Percentiles rank a stretch among this genome's conserved stretches.
These are phyloP conservation scores for Cyphellophora europaea DNA, from an alignment of 2,329 filamentous ascomycete species.

Conservation along the genomic window DNA sequence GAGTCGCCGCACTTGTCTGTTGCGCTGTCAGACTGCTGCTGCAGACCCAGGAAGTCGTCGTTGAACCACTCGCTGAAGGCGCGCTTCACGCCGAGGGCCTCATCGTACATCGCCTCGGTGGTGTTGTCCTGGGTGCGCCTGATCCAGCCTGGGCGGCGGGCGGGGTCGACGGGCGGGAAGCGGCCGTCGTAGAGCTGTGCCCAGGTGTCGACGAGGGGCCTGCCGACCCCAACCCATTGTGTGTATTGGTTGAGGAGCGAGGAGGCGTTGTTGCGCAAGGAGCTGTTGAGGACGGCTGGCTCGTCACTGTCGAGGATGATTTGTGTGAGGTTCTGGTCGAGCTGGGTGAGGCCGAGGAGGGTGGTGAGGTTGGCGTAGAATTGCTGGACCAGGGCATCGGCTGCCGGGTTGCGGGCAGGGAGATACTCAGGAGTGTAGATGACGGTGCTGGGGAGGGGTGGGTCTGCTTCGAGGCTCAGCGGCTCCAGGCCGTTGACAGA, in stretches of 20 bases:
- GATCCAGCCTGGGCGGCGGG: slow-evolving; percentile 15
- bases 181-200: slow-evolving; percentile 18
- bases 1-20: slow-evolving; percentile 23
- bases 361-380: not conserved
- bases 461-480: not conserved
- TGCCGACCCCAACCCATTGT: slow-evolving; percentile 6
- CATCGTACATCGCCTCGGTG: slow-evolving; percentile 13
- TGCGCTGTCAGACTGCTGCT: not conserved
- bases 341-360: not conserved
- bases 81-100: slow-evolving; percentile 25
- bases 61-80: slow-evolving; percentile 26
- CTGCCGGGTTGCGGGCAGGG: not conserved
- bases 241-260: slow-evolving; percentile 3
- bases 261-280: not conserved
- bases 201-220: slow-evolving; percentile 20
- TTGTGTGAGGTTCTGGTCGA: not conserved
- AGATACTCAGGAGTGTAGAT: slow-evolving; percentile 1
- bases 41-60: slow-evolving; percentile 12
- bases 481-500: slow-evolving; percentile 1
- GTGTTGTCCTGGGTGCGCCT: slow-evolving; percentile 12
- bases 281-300: not conserved
- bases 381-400: slow-evolving; percentile 1
- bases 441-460: not conserved
- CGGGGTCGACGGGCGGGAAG: slow-evolving; percentile 23
- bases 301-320: not conserved